Conservation (phyloP, 2,329 filamentous ascomycete species). For the Fusarium brevicatenulatum region DNA sequence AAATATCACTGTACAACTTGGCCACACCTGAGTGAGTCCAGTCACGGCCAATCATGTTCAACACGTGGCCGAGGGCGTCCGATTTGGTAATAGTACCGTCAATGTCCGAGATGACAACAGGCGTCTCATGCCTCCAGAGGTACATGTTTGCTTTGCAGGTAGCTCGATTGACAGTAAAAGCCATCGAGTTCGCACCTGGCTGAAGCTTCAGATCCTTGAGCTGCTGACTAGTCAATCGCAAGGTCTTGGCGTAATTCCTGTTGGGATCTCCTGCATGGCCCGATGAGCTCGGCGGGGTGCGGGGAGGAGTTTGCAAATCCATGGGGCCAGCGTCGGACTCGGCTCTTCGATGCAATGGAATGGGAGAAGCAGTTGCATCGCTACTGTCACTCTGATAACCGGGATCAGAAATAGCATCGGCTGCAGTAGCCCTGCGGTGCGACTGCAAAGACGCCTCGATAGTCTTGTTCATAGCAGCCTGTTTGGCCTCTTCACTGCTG, state of each 20-base stretch:
- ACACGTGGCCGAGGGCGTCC: constrained; percentile 89
- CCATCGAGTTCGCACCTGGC: constrained; percentile 89
- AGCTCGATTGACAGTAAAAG: constrained; percentile 94
- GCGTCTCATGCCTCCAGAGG: constrained; percentile 89
- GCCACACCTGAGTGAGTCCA: constrained; percentile 98
- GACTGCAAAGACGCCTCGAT: constrained; percentile 62
- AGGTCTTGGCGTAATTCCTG: constrained; percentile 94
- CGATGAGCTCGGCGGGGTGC: constrained; percentile 72
- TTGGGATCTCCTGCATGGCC: constrained; percentile 74
- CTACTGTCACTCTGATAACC: constrained; percentile 95
- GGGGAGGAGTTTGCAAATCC: constrained; percentile 71
- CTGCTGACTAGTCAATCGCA: constrained; percentile 94
- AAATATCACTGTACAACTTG: constrained; percentile 96
- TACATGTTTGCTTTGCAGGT: constrained; percentile 95
- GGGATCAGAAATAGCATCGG: constrained; percentile 90
- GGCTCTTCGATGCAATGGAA: constrained; percentile 66
- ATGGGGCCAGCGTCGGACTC: constrained; percentile 72
- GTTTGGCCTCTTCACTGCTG: constrained; percentile 95
- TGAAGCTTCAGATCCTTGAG: constrained; percentile 86
- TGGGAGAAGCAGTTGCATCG: constrained; percentile 62
- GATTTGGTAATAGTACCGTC: constrained; percentile 99
- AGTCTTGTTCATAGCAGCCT: constrained; percentile 78
- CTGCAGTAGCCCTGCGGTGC: constrained; percentile 62
- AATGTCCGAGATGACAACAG: constrained; percentile 97
- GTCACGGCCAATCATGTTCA: constrained; percentile 96